Evolutionary conservation across 2,329 filamentous ascomycete species (phyloP).

Genomic region (Paracorniculantispora psalliotae): DNA sequence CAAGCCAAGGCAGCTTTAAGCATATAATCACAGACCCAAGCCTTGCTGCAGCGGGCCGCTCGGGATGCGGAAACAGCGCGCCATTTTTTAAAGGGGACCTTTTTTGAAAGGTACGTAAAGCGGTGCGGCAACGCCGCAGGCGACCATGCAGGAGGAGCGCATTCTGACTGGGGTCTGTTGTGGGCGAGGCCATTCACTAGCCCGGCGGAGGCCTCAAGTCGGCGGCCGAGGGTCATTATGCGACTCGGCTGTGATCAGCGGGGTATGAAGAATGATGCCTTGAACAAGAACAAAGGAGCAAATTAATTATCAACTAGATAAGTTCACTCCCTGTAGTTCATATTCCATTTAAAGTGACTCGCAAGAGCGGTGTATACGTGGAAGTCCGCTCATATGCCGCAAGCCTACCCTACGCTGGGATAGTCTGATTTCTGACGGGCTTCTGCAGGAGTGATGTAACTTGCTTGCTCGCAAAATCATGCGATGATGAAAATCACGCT

Average conservation of each 20-base stretch:
- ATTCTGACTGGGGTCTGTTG: background rate
- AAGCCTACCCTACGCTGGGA: too few species aligned
- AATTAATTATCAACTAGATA: too few species aligned
- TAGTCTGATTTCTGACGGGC: too few species aligned
- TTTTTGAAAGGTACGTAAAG: background rate
- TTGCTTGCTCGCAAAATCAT: too few species aligned
- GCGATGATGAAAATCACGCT: too few species aligned
- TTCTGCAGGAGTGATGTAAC: too few species aligned
- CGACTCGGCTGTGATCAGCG: background rate
- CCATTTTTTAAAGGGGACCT: background rate
- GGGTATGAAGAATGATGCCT: background rate
- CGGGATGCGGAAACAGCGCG: conserved; percentile 3
- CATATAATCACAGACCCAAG: background rate
- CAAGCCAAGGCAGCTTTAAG: background rate
- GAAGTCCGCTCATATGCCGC: too few species aligned
- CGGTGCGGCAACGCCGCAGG: background rate
- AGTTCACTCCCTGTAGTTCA: too few species aligned
- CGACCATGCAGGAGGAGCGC: background rate
- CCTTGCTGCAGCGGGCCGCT: conserved; percentile 1
- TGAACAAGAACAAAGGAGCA: background rate
- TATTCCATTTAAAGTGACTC: too few species aligned
- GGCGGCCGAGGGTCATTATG: background rate
- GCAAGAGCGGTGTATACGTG: too few species aligned
- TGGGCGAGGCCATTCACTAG: background rate
- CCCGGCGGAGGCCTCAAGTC: background rate